Conservation (phyloP, 805 yeast species). For the Yarrowia porcina region DNA sequence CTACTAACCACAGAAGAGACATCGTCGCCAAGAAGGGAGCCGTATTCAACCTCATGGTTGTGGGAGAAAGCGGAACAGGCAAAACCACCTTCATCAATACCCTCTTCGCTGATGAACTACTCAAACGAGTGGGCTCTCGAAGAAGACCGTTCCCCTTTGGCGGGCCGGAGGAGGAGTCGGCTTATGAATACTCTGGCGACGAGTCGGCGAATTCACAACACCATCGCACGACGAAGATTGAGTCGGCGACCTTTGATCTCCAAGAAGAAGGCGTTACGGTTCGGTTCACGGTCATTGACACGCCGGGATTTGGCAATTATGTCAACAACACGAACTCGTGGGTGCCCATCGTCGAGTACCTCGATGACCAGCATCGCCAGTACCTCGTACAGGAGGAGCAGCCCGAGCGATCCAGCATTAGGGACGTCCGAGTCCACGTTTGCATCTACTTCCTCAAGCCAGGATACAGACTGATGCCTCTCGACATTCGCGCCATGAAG, state of each 20-base stretch:
- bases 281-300: slow-evolving; percentile 77
- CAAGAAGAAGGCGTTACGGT: slow-evolving; percentile 81
- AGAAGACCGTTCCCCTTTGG: slow-evolving; percentile 59
- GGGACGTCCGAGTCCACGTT: slow-evolving; percentile 84
- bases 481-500: slow-evolving; percentile 87
- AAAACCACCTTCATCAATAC: slow-evolving; percentile 72
- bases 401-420: slow-evolving; percentile 55
- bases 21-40: slow-evolving; percentile 54
- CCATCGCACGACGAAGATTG: slow-evolving; percentile 47
- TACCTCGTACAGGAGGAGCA: slow-evolving; percentile 93
- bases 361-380: slow-evolving; percentile 86
- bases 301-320: slow-evolving; percentile 93
- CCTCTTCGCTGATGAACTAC: slow-evolving; percentile 46
- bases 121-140: slow-evolving; percentile 45
- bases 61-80: slow-evolving; percentile 74
- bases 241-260: slow-evolving; percentile 50
- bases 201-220: slow-evolving; percentile 21
- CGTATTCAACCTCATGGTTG: slow-evolving; percentile 69
- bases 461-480: slow-evolving; percentile 78
- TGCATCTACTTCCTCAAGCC: slow-evolving; percentile 89
- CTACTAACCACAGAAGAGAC: slow-evolving; percentile 35
- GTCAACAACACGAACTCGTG: slow-evolving; percentile 81
- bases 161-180: slow-evolving; percentile 45
- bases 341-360: slow-evolving; percentile 82
- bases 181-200: slow-evolving; percentile 14